These are phyloP conservation scores for Cyclospora cayetanensis DNA, from an alignment of 169 alveolate species.

Conservation along the genomic window DNA sequence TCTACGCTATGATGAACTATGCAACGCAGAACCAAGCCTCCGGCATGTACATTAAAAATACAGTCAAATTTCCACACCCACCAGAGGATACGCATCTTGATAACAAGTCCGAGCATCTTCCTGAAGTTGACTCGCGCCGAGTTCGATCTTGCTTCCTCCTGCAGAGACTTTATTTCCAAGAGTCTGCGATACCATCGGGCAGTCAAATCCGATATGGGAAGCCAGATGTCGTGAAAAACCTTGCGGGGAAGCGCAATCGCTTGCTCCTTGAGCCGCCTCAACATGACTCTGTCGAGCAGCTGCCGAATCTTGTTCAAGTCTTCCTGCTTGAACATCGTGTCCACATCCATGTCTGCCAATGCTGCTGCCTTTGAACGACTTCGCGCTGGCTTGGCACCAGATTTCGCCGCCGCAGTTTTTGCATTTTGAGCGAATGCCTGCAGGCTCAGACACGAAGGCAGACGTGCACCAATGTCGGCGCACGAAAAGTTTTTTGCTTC, in stretches of 20 bases:
- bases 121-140: slow-evolving; percentile 67
- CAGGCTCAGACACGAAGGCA: not conserved
- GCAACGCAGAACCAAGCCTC: no score
- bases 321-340: slow-evolving; percentile 78
- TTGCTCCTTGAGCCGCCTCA: slow-evolving; percentile 90
- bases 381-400: slow-evolving; percentile 26
- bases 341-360: slow-evolving; percentile 70
- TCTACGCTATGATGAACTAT: no score
- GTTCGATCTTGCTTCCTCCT: slow-evolving; percentile 78
- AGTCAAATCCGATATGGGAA: slow-evolving; percentile 81
- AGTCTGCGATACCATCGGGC: slow-evolving; percentile 64
- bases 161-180: slow-evolving; percentile 37
- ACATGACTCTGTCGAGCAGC: slow-evolving; percentile 85
- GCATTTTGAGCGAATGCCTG: slow-evolving; percentile 55
- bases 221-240: slow-evolving; percentile 91
- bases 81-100: slow-evolving; percentile 91
- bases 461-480: no score
- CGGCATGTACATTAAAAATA: no score
- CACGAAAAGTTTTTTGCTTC: no score
- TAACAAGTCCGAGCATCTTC: slow-evolving; percentile 88
- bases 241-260: slow-evolving; percentile 90
- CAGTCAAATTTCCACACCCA: slow-evolving; percentile 11
- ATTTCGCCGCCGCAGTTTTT: slow-evolving; percentile 14
- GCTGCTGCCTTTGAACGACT: slow-evolving; percentile 34
- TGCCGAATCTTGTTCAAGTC: slow-evolving; percentile 84